Conservation (phyloP, 352 stramenopile species). For the Phytophthora pini region DNA sequence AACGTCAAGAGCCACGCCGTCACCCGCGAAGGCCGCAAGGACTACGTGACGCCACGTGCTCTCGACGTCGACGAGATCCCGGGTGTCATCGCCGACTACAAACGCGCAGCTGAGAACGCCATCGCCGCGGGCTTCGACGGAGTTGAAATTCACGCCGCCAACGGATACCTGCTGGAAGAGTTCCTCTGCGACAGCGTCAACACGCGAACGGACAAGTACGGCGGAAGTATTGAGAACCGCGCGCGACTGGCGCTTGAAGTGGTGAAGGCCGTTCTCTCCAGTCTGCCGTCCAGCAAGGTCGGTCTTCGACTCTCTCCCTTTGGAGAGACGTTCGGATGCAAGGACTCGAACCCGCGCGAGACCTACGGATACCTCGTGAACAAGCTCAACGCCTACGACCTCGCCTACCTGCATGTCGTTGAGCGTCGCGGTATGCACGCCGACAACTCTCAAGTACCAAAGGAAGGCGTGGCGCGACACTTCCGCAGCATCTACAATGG, state of each 20-base stretch:
- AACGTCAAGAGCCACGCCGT: slow-evolving; percentile 68
- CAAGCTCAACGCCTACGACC: slow-evolving; percentile 34
- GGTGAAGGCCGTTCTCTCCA: slow-evolving; percentile 49
- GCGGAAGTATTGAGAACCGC: slow-evolving; percentile 61
- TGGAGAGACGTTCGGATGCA: slow-evolving; percentile 41
- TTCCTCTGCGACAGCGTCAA: slow-evolving; percentile 65
- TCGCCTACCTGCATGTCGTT: slow-evolving; percentile 61
- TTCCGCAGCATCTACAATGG: slow-evolving; percentile 68
- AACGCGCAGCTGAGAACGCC: slow-evolving; percentile 49
- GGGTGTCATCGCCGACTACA: slow-evolving; percentile 67
- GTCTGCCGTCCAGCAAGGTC: slow-evolving; percentile 21
- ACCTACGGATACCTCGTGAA: slow-evolving; percentile 52
- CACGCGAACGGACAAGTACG: slow-evolving; percentile 38
- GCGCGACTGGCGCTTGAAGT: slow-evolving; percentile 48
- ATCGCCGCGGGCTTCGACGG: slow-evolving; percentile 78
- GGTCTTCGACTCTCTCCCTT: slow-evolving; percentile 29
- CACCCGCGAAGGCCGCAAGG: slow-evolving; percentile 37
- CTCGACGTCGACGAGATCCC: slow-evolving; percentile 18
- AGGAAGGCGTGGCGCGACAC: slow-evolving; percentile 31
- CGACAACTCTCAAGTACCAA: slow-evolving; percentile 25
- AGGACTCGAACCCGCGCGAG: slow-evolving; percentile 36
- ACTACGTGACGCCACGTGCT: slow-evolving; percentile 21
- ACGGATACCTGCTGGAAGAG: slow-evolving; percentile 90
- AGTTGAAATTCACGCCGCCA: slow-evolving; percentile 88
- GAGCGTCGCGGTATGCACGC: slow-evolving; percentile 50